Evolutionary conservation across 2,329 filamentous ascomycete species (phyloP).

Genomic region (Trichoderma sp.): DNA sequence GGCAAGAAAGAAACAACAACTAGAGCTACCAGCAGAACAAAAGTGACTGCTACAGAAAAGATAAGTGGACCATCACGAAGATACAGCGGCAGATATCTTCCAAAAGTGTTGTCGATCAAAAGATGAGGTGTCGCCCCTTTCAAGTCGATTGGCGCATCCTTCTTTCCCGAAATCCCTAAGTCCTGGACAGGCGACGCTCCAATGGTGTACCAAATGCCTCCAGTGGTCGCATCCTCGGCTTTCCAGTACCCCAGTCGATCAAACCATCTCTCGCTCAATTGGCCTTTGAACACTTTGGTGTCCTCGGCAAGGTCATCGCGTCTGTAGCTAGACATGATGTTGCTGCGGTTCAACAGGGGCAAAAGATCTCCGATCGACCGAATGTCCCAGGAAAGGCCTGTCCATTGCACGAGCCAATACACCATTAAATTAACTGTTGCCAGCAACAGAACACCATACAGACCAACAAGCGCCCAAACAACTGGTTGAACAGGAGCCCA

Average conservation of each 20-base stretch:
- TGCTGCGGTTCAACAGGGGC: slow-evolving; percentile 74
- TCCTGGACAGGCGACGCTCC: slow-evolving; percentile 47
- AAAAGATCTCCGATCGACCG: slow-evolving; percentile 78
- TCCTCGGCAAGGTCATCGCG: slow-evolving; percentile 59
- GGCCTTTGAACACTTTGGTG: slow-evolving; percentile 51
- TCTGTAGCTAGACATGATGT: slow-evolving; percentile 70
- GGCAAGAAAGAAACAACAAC: slow-evolving; percentile 77
- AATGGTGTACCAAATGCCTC: slow-evolving; percentile 75
- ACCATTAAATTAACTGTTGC: slow-evolving; percentile 54
- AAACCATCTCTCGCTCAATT: slow-evolving; percentile 54
- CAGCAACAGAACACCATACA: slow-evolving; percentile 67
- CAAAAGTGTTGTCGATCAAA: slow-evolving; percentile 33
- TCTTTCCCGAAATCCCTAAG: slow-evolving; percentile 29
- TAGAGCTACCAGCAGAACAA: slow-evolving; percentile 65
- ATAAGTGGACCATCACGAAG: slow-evolving; percentile 66
- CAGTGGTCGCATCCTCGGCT: slow-evolving; percentile 58
- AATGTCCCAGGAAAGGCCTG: slow-evolving; percentile 83
- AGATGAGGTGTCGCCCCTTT: slow-evolving; percentile 26
- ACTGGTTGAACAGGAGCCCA: slow-evolving; percentile 79
- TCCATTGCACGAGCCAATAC: slow-evolving; percentile 64
- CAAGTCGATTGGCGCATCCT: slow-evolving; percentile 34
- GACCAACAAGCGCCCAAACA: slow-evolving; percentile 71
- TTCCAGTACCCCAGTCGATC: slow-evolving; percentile 87
- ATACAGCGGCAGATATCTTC: slow-evolving; percentile 74
- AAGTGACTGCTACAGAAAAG: slow-evolving; percentile 59